phyloP scores from a whole-genome alignment of 2,329 filamentous ascomycete species.

The Cladophialophora exuberans region DNA sequence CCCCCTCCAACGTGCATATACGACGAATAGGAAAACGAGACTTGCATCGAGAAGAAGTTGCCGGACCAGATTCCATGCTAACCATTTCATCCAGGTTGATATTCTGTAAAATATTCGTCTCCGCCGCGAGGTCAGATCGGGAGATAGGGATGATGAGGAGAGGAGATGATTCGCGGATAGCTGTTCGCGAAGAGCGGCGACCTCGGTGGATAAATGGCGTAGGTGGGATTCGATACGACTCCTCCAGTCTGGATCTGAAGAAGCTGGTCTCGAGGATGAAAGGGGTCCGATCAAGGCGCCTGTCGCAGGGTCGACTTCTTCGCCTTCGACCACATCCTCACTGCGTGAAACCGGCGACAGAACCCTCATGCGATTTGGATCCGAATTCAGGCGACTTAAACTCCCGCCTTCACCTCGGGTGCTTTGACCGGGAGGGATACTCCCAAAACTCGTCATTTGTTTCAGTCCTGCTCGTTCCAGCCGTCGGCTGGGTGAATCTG shows the following conservation, averaged over 20 bases:
- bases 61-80: slow-evolving; percentile 70
- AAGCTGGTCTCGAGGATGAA: background rate
- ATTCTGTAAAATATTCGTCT: slow-evolving; percentile 63
- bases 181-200: slow-evolving; percentile 89
- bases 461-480: slow-evolving; percentile 52
- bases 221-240: slow-evolving; percentile 76
- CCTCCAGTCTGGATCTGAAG: slow-evolving; percentile 21
- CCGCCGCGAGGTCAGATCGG: slow-evolving; percentile 23
- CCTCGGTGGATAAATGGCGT: slow-evolving; percentile 86
- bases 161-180: slow-evolving; percentile 74
- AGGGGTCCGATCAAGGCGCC: slow-evolving; percentile 36
- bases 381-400: slow-evolving; percentile 19
- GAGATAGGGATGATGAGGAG: slow-evolving; percentile 36
- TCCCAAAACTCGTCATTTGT: slow-evolving; percentile 34
- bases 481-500: slow-evolving; percentile 42
- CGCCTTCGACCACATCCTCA: slow-evolving; percentile 47
- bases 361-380: slow-evolving; percentile 63
- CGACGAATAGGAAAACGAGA: slow-evolving; percentile 45
- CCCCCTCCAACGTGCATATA: slow-evolving; percentile 47
- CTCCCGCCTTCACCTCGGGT: slow-evolving; percentile 7
- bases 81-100: slow-evolving; percentile 71
- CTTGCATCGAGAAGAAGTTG: slow-evolving; percentile 74
- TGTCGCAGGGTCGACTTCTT: slow-evolving; percentile 34
- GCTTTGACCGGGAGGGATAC: slow-evolving; percentile 15
- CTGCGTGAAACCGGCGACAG: slow-evolving; percentile 79